phyloP scores from a whole-genome alignment of 169 alveolate species.

The Cryptosporidium sp. region DNA sequence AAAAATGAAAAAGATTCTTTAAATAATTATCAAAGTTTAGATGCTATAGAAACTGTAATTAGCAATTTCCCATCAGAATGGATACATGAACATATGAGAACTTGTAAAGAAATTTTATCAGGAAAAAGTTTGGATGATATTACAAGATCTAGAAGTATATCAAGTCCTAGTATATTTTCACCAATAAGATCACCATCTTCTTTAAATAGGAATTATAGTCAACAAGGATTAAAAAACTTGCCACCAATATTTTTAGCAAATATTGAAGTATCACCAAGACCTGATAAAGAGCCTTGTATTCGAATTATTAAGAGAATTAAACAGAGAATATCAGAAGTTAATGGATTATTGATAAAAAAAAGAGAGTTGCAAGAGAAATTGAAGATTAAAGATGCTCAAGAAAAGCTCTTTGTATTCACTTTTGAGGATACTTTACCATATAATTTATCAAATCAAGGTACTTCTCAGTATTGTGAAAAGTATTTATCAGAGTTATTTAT shows the following conservation, averaged over 20 bases:
- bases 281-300: constrained; percentile 65
- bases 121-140: constrained; percentile 53
- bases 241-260: constrained; percentile 65
- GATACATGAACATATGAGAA: constrained; percentile 72
- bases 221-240: neutral
- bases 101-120: constrained; percentile 53
- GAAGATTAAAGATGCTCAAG: constrained; percentile 28
- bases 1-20: neutral
- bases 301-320: constrained; percentile 52
- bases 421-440: constrained; percentile 63
- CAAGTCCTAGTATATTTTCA: constrained; percentile 30
- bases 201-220: neutral
- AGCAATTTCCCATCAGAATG: constrained; percentile 71
- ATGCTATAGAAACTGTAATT: constrained; percentile 36
- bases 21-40: neutral
- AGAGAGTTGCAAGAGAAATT: constrained; percentile 47
- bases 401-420: constrained; percentile 47
- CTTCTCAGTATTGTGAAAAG: constrained; percentile 60
- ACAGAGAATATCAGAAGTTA: constrained; percentile 62
- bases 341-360: constrained; percentile 34
- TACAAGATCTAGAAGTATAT: neutral
- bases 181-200: constrained; percentile 4
- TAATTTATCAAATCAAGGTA: constrained; percentile 3
- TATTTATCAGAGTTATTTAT: constrained; percentile 49
- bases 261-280: constrained; percentile 66